Evolutionary conservation across 192 early-diverging fungal species (phyloP), one percentile per base, ranked within the genome.

Genomic region (Umbelopsis sp.): DNA sequence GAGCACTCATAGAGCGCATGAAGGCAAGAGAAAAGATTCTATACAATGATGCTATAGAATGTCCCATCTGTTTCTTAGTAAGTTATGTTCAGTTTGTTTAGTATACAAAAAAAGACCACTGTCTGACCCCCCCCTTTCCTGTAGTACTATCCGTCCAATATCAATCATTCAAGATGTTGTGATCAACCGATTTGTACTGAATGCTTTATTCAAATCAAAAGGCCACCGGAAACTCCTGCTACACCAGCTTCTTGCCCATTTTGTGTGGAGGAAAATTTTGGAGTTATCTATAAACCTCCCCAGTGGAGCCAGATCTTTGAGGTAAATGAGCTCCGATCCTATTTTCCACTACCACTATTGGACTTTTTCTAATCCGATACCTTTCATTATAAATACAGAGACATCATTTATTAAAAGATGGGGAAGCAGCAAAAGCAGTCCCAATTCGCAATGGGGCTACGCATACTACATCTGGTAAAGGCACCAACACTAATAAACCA

Each of bases 141-240:
- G 31, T 72, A 92, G 88, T 96, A 92, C 79, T 97, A 97, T 74
- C 95, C 95, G 20, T 77, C 86, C 68, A 95, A 96, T 81, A 94
- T 94, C 81, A 98, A 98, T 82, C 89, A 92, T 76, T 93, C 95
- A 20, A 81, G 92, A 32, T 98, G 96, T 81, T 98, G 96, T 83
- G 92, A 93, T 76, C 91, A 97, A 74, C 95, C 96, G 9, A 94
- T 98, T 68, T 98, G 96, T 83, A 96, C 95, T 12, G 96, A 98
- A 72, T 98, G 96, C 76, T 98, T 98, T 86, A 91, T 97, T 49
- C 95, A 98, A 85, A 94, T 98, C 66, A 93, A 95, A 75, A 90
- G 96, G 34, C 89, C 93, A 50, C 87, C 86, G 49, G 94, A 93
- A 66, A 84, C 84, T 20, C 82, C 77, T 25, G 80, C 85, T 62